A percentile compares a stretch with the other conserved stretches of the same genome.
Conservation (phyloP, 352 stramenopile species). For the Phytophthora megakarya region DNA sequence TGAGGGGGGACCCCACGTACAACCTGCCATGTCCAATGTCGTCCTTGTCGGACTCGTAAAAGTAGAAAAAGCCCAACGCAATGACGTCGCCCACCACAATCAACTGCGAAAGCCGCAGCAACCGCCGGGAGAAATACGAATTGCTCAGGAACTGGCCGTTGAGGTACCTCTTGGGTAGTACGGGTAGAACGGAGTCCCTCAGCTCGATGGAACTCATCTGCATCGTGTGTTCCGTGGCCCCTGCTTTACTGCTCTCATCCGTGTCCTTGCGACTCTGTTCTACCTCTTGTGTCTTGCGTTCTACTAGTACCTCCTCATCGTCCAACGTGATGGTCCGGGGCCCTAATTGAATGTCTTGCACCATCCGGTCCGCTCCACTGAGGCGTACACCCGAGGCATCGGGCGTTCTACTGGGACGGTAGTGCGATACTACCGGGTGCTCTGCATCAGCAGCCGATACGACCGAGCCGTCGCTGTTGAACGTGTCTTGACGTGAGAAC, state of each 20-base stretch:
- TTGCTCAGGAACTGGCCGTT: slow-evolving; percentile 73
- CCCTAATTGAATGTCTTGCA: slow-evolving; percentile 22
- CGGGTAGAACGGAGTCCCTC: slow-evolving; percentile 28
- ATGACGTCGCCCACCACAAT: slow-evolving; percentile 62
- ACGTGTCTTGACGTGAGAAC: slow-evolving; percentile 41
- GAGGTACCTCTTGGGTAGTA: slow-evolving; percentile 50
- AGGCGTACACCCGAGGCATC: neutral
- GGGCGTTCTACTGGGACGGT: neutral
- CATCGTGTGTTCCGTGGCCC: slow-evolving; percentile 33
- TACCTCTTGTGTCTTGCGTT: slow-evolving; percentile 3
- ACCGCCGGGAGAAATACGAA: slow-evolving; percentile 77
- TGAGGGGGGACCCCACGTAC: slow-evolving; percentile 52
- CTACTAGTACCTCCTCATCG: neutral
- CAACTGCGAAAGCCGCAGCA: slow-evolving; percentile 65
- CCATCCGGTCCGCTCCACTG: slow-evolving; percentile 20
- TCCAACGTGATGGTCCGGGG: slow-evolving; percentile 25
- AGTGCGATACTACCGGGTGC: slow-evolving; percentile 1
- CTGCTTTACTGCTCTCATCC: slow-evolving; percentile 28
- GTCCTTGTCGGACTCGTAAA: slow-evolving; percentile 34
- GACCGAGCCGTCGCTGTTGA: slow-evolving; percentile 37
- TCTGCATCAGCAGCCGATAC: slow-evolving; percentile 7
- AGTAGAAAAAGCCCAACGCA: slow-evolving; percentile 69
- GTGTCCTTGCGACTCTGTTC: slow-evolving; percentile 16
- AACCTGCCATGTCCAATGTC: slow-evolving; percentile 41
- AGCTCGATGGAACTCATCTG: slow-evolving; percentile 43